Percentiles rank a stretch among this genome's conserved stretches.
Evolutionary conservation across 768 basidiomycete genomes (phyloP).

Genomic region (Rhizopogon sp.): DNA sequence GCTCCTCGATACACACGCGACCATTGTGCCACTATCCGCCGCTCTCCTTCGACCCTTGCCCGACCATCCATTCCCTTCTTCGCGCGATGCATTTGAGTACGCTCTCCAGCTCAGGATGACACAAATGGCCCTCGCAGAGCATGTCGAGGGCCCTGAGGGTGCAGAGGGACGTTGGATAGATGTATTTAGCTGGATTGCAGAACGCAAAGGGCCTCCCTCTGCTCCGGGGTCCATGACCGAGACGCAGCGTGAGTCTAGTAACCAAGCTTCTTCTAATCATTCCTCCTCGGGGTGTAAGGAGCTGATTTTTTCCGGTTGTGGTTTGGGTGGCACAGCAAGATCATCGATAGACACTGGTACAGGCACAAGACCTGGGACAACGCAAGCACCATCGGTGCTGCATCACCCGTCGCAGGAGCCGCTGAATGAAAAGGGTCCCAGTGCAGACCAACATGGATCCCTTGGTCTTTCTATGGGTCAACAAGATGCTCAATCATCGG

Average conservation of each 20-base stretch:
- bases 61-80: conserved; percentile 46
- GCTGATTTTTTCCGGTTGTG: conserved; percentile 1
- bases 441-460: neutral
- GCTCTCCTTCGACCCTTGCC: conserved; percentile 39
- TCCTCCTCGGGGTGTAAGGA: neutral
- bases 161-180: conserved; percentile 81
- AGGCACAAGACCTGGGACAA: conserved; percentile 15
- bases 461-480: conserved; percentile 5
- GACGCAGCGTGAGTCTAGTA: conserved; percentile 16
- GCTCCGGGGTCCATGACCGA: conserved; percentile 11
- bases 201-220: conserved; percentile 33
- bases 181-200: conserved; percentile 82
- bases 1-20: conserved; percentile 27
- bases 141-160: conserved; percentile 79
- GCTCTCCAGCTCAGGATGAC: conserved; percentile 86
- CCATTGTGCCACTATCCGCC: conserved; percentile 34
- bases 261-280: neutral
- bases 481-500: neutral
- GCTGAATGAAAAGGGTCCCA: conserved; percentile 6
- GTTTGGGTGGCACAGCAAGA: conserved; percentile 15
- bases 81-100: conserved; percentile 64
- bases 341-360: conserved; percentile 26
- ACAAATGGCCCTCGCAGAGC: conserved; percentile 74
- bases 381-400: conserved; percentile 13
- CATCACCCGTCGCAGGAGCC: conserved; percentile 11